Conservation (phyloP, 2,329 filamentous ascomycete species). For the Fusarium sp. region DNA sequence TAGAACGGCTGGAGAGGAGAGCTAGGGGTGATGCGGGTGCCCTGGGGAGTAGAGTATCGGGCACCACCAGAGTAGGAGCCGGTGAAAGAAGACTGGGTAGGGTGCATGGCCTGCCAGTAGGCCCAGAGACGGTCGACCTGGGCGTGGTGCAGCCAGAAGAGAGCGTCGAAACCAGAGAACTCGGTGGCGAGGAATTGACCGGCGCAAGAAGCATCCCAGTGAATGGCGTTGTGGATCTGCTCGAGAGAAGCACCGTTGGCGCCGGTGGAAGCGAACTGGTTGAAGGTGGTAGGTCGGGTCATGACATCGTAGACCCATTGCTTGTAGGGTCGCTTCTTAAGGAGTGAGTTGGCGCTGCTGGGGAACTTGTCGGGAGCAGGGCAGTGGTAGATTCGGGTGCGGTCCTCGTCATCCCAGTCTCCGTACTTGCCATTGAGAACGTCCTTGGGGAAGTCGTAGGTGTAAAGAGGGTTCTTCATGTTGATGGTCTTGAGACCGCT, state of each 20-base stretch:
- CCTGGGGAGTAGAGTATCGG: slow-evolving; percentile 57
- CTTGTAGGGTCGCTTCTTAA: slow-evolving; percentile 53
- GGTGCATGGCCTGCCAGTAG: slow-evolving; percentile 62
- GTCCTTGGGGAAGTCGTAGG: slow-evolving; percentile 61
- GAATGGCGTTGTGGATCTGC: slow-evolving; percentile 58
- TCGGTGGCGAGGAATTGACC: slow-evolving; percentile 56
- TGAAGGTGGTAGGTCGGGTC: slow-evolving; percentile 53
- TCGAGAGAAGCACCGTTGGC: slow-evolving; percentile 57
- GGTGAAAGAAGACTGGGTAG: slow-evolving; percentile 52
- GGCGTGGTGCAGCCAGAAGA: slow-evolving; percentile 64
- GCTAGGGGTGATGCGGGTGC: slow-evolving; percentile 57
- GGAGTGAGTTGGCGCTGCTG: slow-evolving; percentile 52
- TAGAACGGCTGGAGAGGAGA: slow-evolving; percentile 66
- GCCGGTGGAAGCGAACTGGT: slow-evolving; percentile 52
- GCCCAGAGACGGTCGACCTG: slow-evolving; percentile 75
- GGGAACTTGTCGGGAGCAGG: slow-evolving; percentile 55
- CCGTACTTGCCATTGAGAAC: slow-evolving; percentile 56
- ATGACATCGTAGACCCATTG: slow-evolving; percentile 58
- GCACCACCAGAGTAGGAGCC: slow-evolving; percentile 52
- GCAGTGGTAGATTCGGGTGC: slow-evolving; percentile 57
- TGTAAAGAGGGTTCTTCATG: slow-evolving; percentile 65
- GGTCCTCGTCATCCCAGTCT: slow-evolving; percentile 46
- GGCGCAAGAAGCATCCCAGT: slow-evolving; percentile 57
- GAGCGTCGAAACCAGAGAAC: slow-evolving; percentile 60
- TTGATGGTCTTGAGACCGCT: slow-evolving; percentile 46